Base-by-base conservation (phyloP, 768 basidiomycete genomes). In the Suillus decipiens region DNA sequence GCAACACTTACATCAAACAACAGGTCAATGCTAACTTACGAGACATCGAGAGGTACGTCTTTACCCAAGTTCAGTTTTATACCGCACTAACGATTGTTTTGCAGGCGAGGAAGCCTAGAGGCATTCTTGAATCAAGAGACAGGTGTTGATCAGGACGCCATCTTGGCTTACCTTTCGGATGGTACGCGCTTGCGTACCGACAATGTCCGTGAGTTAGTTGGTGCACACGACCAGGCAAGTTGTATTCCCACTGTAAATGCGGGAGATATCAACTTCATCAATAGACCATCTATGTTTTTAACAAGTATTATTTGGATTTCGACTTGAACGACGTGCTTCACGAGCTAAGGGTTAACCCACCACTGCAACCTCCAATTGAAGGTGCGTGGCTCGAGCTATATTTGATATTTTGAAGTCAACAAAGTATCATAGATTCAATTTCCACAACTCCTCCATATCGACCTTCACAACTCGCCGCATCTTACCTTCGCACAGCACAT, bases 281-380 rank as follows among this genome's bases (percentile, higher is more conserved):
- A 47, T 31, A 85, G 92, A 81, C 86, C 8, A 89, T 95, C 64
- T 94, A 85, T 69, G 89, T 94, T 6, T 95, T 91, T 77, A 94
- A 93, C 76, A 92, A 92, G 70, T 79, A 84, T 69, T 90, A 89
- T 69, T 82, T 95, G 42, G 90, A 92, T 66, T 79, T 86, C 50
- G 86, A 89, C 57, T 61, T 89, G 34, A 84, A 88, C 2, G 83
- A 89, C 48, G 87, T 91, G 31, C 73, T 93, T 17, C 79, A 74
- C n/a, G 81, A 85, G 47, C 81, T 94, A n/a, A 81, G 76, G 17
- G 78, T 86, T 19, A 82, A 87, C 50, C 79, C 90, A 2, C 80
- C 81, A 19, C 69, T 90, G 28, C 89, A 92, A 66, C 86, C 88
- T n/a, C 81, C 84, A 19, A 83, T 90, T 64, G 89, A 92, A 76